phyloP scores from a whole-genome alignment of 2,329 filamentous ascomycete genomes.

The Cucurbitaria berberidis region DNA sequence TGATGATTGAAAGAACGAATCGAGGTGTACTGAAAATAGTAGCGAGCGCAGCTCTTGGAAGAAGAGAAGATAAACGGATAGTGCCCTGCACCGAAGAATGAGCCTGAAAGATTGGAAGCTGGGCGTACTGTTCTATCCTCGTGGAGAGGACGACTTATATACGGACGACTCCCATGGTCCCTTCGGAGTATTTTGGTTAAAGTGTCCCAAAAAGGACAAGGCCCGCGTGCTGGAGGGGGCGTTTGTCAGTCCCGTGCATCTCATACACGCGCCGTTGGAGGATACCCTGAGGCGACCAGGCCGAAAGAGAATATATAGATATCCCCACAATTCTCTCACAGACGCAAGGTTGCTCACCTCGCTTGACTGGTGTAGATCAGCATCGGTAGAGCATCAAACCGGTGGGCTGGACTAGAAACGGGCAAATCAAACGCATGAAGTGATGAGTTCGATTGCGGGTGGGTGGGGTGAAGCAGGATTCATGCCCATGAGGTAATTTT shows the following conservation, averaged over 20 bases:
- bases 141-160: slow-evolving; percentile 30
- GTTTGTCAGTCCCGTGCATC: slow-evolving; percentile 36
- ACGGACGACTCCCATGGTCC: slow-evolving; percentile 8
- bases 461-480: slow-evolving; percentile 23
- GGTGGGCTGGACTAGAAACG: slow-evolving; percentile 30
- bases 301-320: slow-evolving; percentile 21
- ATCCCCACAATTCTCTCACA: slow-evolving; percentile 39
- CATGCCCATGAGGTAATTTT: slow-evolving; percentile 26
- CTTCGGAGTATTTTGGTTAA: slow-evolving; percentile 14
- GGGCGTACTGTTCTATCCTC: slow-evolving; percentile 21
- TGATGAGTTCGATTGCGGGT: slow-evolving; percentile 16
- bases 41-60: slow-evolving; percentile 47
- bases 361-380: slow-evolving; percentile 23
- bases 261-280: slow-evolving; percentile 45
- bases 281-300: slow-evolving; percentile 34
- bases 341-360: slow-evolving; percentile 24
- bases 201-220: slow-evolving; percentile 17
- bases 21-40: slow-evolving; percentile 31
- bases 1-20: slow-evolving; percentile 24
- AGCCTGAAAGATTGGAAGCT: slow-evolving; percentile 19
- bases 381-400: slow-evolving; percentile 22
- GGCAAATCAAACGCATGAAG: slow-evolving; percentile 44
- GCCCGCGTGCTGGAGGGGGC: slow-evolving; percentile 20
- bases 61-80: slow-evolving; percentile 33
- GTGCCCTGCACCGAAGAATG: slow-evolving; percentile 44